Evolutionary conservation across 371 early-diverging fungal genomes (phyloP).

Genomic region (Apophysomyces elegans): DNA sequence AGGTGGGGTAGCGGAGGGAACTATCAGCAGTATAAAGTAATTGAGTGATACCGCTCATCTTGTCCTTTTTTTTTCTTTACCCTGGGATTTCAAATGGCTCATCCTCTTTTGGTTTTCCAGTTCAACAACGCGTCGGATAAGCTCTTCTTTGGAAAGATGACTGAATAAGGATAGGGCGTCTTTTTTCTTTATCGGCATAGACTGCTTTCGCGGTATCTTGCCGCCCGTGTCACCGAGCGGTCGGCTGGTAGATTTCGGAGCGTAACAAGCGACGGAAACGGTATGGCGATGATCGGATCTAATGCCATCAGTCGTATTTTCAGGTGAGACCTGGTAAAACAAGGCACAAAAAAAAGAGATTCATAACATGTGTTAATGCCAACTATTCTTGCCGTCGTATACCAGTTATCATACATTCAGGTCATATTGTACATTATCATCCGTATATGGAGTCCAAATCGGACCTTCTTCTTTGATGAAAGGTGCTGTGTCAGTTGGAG

Average conservation of each 20-base stretch:
- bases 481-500: background rate
- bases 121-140: conserved; percentile 13
- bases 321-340: too few relatives aligned
- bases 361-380: too few relatives aligned
- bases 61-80: background rate
- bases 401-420: too few relatives aligned
- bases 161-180: background rate
- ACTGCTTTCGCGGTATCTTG: background rate
- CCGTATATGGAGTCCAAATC: too few relatives aligned
- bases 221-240: conserved; percentile 1
- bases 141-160: background rate
- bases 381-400: too few relatives aligned
- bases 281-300: background rate
- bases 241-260: background rate
- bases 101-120: conserved; percentile 11
- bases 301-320: background rate
- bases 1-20: background rate
- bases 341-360: too few relatives aligned
- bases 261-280: background rate
- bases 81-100: background rate
- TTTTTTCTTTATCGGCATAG: background rate
- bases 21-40: background rate
- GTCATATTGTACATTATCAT: too few relatives aligned
- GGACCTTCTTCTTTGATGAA: too few relatives aligned
- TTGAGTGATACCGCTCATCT: background rate